Evolutionary conservation across 2,329 filamentous ascomycete genomes (phyloP).

Genomic region (Coniochaeta pulveracea): DNA sequence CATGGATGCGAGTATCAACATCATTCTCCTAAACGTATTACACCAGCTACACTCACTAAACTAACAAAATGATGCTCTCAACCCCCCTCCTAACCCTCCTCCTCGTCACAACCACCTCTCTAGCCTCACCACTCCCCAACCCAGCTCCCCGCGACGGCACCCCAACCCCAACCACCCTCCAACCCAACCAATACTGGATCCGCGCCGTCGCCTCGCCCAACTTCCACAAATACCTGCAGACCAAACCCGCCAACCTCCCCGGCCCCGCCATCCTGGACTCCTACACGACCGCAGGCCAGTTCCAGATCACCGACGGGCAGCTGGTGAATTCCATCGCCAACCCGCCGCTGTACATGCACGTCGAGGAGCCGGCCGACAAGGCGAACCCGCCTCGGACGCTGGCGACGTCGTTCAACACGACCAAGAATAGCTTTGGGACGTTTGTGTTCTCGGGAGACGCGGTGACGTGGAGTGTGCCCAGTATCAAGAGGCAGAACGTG

Average conservation of each 20-base stretch:
- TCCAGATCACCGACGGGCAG: conserved; percentile 42
- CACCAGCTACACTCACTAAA: no score
- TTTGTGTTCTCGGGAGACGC: conserved; percentile 49
- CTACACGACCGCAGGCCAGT: conserved; percentile 44
- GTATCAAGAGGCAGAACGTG: conserved; percentile 38
- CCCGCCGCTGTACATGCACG: conserved; percentile 31
- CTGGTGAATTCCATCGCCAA: conserved; percentile 36
- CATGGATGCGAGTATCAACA: no score
- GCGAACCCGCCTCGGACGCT: conserved; percentile 37
- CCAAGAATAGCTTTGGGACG: conserved; percentile 40
- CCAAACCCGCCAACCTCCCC: conserved; percentile 27
- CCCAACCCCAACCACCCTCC: conserved; percentile 27
- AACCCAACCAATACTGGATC: conserved; percentile 43
- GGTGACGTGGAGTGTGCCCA: conserved; percentile 38
- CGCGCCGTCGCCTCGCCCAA: conserved; percentile 45
- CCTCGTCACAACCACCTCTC: no score
- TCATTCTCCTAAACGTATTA: no score
- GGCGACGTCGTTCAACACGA: conserved; percentile 36
- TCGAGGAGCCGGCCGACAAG: conserved; percentile 30
- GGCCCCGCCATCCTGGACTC: conserved; percentile 38
- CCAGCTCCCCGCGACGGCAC: no score
- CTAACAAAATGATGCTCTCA: no score
- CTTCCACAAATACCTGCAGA: conserved; percentile 44
- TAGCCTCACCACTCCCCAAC: no score
- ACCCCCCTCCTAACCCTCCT: no score